phyloP scores from a whole-genome alignment of 306 rosid genomes.

The Vigna trinervia region DNA sequence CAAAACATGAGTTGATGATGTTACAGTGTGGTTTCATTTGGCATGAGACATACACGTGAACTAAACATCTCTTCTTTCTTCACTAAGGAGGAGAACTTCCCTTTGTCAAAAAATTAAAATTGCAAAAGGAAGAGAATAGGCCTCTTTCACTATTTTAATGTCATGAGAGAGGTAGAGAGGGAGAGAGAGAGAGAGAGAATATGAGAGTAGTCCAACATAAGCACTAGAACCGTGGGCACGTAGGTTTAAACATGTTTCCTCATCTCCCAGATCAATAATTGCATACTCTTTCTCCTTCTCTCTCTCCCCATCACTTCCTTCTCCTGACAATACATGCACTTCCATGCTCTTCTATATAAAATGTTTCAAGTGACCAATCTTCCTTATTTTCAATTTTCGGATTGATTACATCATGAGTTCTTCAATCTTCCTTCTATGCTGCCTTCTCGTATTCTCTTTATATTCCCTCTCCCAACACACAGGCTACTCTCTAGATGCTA shows the following conservation, averaged over 20 bases:
- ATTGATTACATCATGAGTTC: constrained; percentile 57
- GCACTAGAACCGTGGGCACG: constrained; percentile 68
- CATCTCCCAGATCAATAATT: constrained; percentile 71
- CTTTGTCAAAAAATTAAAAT: neutral
- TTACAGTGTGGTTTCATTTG: constrained; percentile 64
- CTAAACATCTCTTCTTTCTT: constrained; percentile 39
- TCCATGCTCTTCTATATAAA: constrained; percentile 60
- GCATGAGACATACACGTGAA: constrained; percentile 64
- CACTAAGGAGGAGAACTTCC: constrained; percentile 27
- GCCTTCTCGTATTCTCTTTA: constrained; percentile 54
- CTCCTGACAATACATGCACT: constrained; percentile 35
- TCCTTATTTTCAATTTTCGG: constrained; percentile 43
- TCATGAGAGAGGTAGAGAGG: constrained; percentile 33
- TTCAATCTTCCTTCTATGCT: constrained; percentile 55
- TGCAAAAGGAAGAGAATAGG: neutral
- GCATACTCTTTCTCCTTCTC: constrained; percentile 42
- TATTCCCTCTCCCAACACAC: constrained; percentile 57
- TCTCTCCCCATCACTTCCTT: constrained; percentile 49
- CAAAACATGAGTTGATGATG: constrained; percentile 65
- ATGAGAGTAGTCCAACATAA: constrained; percentile 46
- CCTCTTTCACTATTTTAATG: constrained; percentile 31
- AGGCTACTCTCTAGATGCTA: constrained; percentile 46
- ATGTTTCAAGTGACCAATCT: constrained; percentile 48
- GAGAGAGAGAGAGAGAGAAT: neutral
- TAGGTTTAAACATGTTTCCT: constrained; percentile 67